phyloP scores from a whole-genome alignment of 2,329 filamentous ascomycete genomes.

The Fusarium sp. region DNA sequence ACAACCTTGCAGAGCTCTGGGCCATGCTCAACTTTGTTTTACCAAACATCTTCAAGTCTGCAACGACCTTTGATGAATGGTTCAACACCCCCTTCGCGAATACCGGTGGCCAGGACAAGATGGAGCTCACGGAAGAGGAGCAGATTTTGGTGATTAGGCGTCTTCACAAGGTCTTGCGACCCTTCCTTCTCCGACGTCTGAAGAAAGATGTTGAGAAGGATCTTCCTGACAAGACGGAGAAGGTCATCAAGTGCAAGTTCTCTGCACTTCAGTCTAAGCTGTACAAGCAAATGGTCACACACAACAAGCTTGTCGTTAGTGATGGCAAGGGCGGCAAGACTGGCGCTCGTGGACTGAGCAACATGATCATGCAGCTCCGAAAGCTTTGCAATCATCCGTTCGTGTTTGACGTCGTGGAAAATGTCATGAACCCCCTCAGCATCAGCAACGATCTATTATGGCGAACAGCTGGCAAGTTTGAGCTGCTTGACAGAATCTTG shows the following conservation, averaged over 20 bases:
- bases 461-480: conserved; percentile 97
- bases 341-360: conserved; percentile 93
- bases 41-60: conserved; percentile 98
- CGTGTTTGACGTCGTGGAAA: conserved; percentile 97
- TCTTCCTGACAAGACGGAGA: conserved; percentile 97
- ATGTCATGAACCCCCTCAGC: conserved; percentile 93
- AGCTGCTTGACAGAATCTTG: conserved; percentile 90
- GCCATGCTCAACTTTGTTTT: conserved; percentile 98
- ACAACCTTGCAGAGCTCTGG: conserved; percentile 97
- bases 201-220: conserved; percentile 99
- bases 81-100: conserved; percentile 99
- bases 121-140: conserved; percentile 99
- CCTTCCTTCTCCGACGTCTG: conserved; percentile 96
- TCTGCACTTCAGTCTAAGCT: conserved; percentile 93
- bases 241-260: conserved; percentile 99
- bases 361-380: conserved; percentile 99
- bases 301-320: conserved; percentile 94
- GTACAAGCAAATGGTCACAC: conserved; percentile 97
- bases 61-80: conserved; percentile 99
- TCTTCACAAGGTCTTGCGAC: conserved; percentile 96
- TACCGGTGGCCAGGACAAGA: conserved; percentile 97
- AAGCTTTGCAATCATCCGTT: conserved; percentile 99
- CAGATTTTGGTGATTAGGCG: conserved; percentile 97
- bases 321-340: conserved; percentile 97
- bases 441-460: conserved; percentile 94